Percentiles rank a stretch among this genome's conserved stretches.
Evolutionary conservation across 2,329 filamentous ascomycete species (phyloP).

Genomic region (Fusarium tjaetaba): DNA sequence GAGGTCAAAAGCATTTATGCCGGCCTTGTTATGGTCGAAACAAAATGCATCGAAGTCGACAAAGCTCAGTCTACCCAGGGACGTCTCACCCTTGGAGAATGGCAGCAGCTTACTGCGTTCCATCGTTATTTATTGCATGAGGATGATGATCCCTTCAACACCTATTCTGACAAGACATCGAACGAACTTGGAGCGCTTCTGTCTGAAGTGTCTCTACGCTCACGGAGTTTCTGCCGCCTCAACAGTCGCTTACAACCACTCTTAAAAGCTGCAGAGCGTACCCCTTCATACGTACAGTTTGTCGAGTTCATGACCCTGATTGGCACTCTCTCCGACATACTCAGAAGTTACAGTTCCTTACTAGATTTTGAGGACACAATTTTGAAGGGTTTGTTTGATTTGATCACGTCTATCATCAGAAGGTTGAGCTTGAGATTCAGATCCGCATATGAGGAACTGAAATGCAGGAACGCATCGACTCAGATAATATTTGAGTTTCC

Average conservation of each 20-base stretch:
- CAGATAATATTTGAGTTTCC: neutral
- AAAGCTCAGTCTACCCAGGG: neutral
- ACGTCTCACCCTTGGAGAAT: rapidly evolving
- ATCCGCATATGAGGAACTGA: neutral
- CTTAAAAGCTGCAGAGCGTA: rapidly evolving
- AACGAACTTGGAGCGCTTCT: neutral
- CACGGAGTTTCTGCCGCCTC: neutral
- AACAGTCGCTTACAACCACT: neutral
- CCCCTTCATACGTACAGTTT: neutral
- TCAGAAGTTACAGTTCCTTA: neutral
- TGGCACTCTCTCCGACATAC: neutral
- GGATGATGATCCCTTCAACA: rapidly evolving
- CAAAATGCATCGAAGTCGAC: neutral
- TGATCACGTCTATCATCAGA: neutral
- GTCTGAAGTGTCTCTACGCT: neutral
- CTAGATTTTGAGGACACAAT: neutral
- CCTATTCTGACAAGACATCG: rapidly evolving
- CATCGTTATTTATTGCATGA: rapidly evolving
- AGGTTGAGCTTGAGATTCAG: neutral
- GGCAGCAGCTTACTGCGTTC: rapidly evolving
- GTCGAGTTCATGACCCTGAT: neutral
- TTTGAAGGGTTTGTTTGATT: rapidly evolving
- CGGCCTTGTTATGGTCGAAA: neutral
- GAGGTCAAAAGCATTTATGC: neutral
- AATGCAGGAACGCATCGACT: neutral